Percentiles rank a stretch among this genome's conserved stretches.
phyloP scores from a whole-genome alignment of 2,329 filamentous ascomycete genomes.

The Alternaria gansuensis region DNA sequence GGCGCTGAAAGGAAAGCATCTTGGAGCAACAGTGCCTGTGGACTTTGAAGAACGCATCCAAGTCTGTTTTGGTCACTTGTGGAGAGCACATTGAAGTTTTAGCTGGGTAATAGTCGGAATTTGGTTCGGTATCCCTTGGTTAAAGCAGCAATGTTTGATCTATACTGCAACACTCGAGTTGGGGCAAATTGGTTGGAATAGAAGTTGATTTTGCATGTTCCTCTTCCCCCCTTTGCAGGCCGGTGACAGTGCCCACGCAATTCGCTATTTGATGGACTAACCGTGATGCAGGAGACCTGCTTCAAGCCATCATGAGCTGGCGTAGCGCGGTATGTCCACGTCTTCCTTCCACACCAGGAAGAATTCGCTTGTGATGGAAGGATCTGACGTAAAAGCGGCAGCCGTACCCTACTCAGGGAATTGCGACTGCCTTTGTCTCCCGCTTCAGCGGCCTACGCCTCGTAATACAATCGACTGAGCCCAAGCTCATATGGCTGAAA shows the following conservation, averaged over 20 bases:
- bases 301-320: background rate
- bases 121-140: background rate
- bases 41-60: background rate
- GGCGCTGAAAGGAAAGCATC: constrained; percentile 17
- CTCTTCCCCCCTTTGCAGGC: background rate
- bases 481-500: constrained; percentile 6
- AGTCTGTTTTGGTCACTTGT: background rate
- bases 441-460: constrained; percentile 3
- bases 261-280: background rate
- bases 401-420: background rate
- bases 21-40: background rate
- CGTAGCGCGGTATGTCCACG: background rate
- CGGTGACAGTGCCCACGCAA: background rate
- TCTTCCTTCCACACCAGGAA: background rate
- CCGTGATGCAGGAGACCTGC: background rate
- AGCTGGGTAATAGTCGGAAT: background rate
- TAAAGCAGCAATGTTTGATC: background rate
- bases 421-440: background rate
- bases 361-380: background rate
- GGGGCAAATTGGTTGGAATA: constrained; percentile 3
- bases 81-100: constrained; percentile 2
- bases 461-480: constrained; percentile 6
- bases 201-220: constrained; percentile 10
- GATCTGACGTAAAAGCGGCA: constrained; percentile 1
- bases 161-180: background rate